These are phyloP conservation scores for Malassezia brasiliensis DNA, from an alignment of 1,284 basidiomycete species.

Conservation along the genomic window DNA sequence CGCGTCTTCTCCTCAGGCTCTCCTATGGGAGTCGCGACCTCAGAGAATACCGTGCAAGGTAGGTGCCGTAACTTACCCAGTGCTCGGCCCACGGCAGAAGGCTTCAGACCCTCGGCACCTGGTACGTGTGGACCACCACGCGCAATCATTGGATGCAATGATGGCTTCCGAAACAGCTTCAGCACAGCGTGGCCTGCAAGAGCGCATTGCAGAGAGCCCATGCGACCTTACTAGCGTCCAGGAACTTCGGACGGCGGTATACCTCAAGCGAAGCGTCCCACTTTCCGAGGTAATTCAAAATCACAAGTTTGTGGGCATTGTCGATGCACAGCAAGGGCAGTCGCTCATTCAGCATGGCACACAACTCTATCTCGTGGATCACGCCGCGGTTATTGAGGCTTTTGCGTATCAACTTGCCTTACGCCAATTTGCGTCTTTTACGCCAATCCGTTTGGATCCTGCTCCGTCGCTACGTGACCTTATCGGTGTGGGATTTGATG, in stretches of 20 bases:
- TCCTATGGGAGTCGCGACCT: slow-evolving; percentile 11
- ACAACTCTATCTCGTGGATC: slow-evolving; percentile 78
- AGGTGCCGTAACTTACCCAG: background rate
- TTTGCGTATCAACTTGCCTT: slow-evolving; percentile 89
- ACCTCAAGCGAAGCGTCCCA: slow-evolving; percentile 56
- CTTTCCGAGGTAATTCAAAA: slow-evolving; percentile 72
- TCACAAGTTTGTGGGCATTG: slow-evolving; percentile 86
- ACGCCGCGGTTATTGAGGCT: slow-evolving; percentile 61
- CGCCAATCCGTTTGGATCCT: slow-evolving; percentile 70
- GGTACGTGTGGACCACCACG: slow-evolving; percentile 76
- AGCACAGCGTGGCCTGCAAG: slow-evolving; percentile 14
- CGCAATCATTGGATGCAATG: slow-evolving; percentile 80
- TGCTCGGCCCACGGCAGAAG: slow-evolving; percentile 15
- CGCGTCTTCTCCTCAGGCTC: slow-evolving; percentile 33
- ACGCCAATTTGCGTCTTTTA: slow-evolving; percentile 73
- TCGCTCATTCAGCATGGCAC: slow-evolving; percentile 81
- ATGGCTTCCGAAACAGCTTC: background rate
- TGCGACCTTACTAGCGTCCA: slow-evolving; percentile 72
- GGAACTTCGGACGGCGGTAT: slow-evolving; percentile 58
- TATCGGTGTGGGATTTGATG: slow-evolving; percentile 67
- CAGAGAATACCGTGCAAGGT: slow-evolving; percentile 8
- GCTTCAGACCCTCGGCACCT: slow-evolving; percentile 67
- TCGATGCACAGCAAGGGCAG: slow-evolving; percentile 64
- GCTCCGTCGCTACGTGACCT: slow-evolving; percentile 64
- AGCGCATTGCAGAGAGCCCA: slow-evolving; percentile 63